Percentiles rank a stretch among this genome's conserved stretches.
Conservation (phyloP, 2,329 filamentous ascomycete genomes). For the Paradendryphiella salina region DNA sequence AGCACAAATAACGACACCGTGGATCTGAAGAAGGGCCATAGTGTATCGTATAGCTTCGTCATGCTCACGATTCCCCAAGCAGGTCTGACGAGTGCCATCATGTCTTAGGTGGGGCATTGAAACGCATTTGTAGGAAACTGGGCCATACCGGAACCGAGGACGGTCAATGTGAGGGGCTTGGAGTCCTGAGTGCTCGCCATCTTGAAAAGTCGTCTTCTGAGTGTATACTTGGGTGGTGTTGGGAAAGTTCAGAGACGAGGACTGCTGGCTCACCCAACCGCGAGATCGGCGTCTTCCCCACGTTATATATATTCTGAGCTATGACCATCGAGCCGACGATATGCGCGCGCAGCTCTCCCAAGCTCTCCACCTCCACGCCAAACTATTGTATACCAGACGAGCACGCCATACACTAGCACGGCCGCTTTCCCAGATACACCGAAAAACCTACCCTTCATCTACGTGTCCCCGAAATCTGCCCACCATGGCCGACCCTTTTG, state of each 20-base stretch:
- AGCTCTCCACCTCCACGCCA: slow-evolving; percentile 10
- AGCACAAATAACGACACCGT: background rate
- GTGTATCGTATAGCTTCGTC: too few relatives aligned
- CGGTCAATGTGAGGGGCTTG: slow-evolving; percentile 68
- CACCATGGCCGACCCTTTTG: slow-evolving; percentile 84
- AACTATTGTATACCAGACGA: background rate
- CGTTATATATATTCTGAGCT: slow-evolving; percentile 19
- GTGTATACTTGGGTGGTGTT: slow-evolving; percentile 6
- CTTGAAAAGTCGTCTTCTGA: slow-evolving; percentile 3
- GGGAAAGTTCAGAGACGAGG: slow-evolving; percentile 9
- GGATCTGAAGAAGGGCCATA: too few relatives aligned
- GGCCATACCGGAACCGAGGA: slow-evolving; percentile 76
- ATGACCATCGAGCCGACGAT: slow-evolving; percentile 26
- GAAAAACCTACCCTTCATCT: background rate
- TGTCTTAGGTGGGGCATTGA: slow-evolving; percentile 7
- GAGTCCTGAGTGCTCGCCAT: slow-evolving; percentile 41
- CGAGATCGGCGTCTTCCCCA: slow-evolving; percentile 21
- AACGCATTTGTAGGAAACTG: slow-evolving; percentile 36
- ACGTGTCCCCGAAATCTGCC: background rate
- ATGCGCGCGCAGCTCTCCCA: slow-evolving; percentile 19
- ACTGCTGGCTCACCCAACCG: slow-evolving; percentile 13
- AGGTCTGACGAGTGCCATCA: background rate
- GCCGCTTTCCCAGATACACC: background rate
- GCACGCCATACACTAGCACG: background rate
- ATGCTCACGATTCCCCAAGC: background rate